These are phyloP conservation scores for Pichia cabralensis DNA, from an alignment of 805 yeast species.

Conservation along the genomic window DNA sequence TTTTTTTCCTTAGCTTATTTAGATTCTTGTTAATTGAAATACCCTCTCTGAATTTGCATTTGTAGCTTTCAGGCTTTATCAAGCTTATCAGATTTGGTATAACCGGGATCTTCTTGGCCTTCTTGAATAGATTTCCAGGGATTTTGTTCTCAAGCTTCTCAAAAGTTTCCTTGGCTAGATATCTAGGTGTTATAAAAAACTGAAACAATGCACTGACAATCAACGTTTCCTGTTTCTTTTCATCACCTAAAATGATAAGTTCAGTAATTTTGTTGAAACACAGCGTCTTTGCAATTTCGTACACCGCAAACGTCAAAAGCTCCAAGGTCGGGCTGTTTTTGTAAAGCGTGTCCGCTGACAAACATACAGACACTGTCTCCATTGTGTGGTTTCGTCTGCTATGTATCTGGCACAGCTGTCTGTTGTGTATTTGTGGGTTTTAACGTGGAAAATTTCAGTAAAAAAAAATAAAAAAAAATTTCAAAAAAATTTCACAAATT, in stretches of 20 bases:
- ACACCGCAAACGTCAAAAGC: too few relatives aligned
- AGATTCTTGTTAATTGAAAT: slow-evolving; percentile 35
- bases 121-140: slow-evolving; percentile 27
- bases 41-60: slow-evolving; percentile 48
- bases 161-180: slow-evolving; percentile 29
- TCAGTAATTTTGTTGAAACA: background rate
- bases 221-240: background rate
- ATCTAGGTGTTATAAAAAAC: slow-evolving; percentile 10
- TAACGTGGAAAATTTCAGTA: too few relatives aligned
- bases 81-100: slow-evolving; percentile 61
- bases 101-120: slow-evolving; percentile 61
- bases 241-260: background rate
- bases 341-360: too few relatives aligned
- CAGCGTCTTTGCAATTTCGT: too few relatives aligned
- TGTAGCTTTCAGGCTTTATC: slow-evolving; percentile 38
- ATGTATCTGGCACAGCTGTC: too few relatives aligned
- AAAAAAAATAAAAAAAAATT: too few relatives aligned
- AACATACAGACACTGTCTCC: too few relatives aligned
- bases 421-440: too few relatives aligned
- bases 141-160: slow-evolving; percentile 33
- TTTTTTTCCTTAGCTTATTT: slow-evolving; percentile 30
- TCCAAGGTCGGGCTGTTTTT: too few relatives aligned
- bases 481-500: too few relatives aligned
- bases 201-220: slow-evolving; percentile 5
- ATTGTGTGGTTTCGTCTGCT: background rate